Conservation (phyloP, 768 basidiomycete species). For the Collybia mongolica region DNA sequence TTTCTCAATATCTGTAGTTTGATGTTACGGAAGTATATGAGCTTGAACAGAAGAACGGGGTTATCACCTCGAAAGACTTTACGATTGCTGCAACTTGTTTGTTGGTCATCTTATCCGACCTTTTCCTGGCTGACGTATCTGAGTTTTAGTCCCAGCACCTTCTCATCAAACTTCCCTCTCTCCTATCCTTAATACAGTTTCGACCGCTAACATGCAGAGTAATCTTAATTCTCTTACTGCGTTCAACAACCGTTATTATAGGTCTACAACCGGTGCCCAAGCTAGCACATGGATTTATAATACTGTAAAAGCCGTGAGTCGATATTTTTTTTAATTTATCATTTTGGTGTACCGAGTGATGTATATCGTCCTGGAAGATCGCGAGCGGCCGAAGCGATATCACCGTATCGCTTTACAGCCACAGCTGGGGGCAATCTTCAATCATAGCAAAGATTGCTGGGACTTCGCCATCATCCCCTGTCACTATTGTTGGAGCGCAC, state of each 20-base stretch:
- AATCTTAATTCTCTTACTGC: slow-evolving; percentile 28
- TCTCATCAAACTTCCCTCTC: slow-evolving; percentile 21
- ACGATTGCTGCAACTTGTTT: slow-evolving; percentile 27
- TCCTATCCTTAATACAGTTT: slow-evolving; percentile 19
- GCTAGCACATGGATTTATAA: slow-evolving; percentile 31
- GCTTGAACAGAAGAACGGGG: slow-evolving; percentile 22
- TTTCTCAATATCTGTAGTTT: slow-evolving; percentile 23
- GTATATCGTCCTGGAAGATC: slow-evolving; percentile 4
- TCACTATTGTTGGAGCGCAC: slow-evolving; percentile 39
- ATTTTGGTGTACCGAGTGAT: not conserved
- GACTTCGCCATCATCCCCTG: slow-evolving; percentile 23
- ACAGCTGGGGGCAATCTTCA: slow-evolving; percentile 32
- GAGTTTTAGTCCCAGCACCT: slow-evolving; percentile 21
- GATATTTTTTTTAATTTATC: not conserved
- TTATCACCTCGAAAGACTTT: slow-evolving; percentile 11
- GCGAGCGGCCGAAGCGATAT: slow-evolving; percentile 23
- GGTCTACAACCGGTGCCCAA: slow-evolving; percentile 24
- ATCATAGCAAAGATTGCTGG: slow-evolving; percentile 37
- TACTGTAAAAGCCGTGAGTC: slow-evolving; percentile 19
- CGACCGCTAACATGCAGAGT: slow-evolving; percentile 23
- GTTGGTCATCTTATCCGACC: slow-evolving; percentile 4
- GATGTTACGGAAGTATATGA: slow-evolving; percentile 41
- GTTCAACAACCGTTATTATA: slow-evolving; percentile 36
- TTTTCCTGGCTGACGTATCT: not conserved
- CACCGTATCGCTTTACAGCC: slow-evolving; percentile 25